phyloP scores from a whole-genome alignment of 352 stramenopile genomes.

The Stramenopiles sp. region DNA sequence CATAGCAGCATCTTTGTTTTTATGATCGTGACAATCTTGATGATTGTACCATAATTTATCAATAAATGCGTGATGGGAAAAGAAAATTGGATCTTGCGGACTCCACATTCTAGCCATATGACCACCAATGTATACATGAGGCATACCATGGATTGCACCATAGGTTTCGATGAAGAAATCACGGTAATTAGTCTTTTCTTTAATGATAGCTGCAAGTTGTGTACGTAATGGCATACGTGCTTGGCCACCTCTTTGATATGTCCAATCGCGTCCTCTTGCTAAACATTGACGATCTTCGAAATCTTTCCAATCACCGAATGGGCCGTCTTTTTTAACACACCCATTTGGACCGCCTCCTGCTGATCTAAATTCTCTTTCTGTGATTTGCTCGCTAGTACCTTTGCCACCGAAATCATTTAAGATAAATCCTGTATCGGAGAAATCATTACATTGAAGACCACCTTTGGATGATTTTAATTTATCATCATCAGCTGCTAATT shows the following conservation, averaged over 20 bases:
- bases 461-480: not conserved
- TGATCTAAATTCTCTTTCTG: no score
- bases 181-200: no score
- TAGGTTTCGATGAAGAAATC: slow-evolving; percentile 11
- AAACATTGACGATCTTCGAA: no score
- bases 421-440: not conserved
- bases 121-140: slow-evolving; percentile 42
- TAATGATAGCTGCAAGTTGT: no score
- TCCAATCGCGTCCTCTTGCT: no score
- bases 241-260: no score
- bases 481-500: not conserved
- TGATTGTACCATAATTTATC: slow-evolving; percentile 57
- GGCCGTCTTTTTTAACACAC: no score
- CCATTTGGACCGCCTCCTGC: no score
- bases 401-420: not conserved
- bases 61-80: slow-evolving; percentile 50
- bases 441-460: slow-evolving; percentile 9
- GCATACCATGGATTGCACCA: slow-evolving; percentile 35
- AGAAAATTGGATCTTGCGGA: slow-evolving; percentile 57
- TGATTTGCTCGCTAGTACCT: no score
- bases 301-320: no score
- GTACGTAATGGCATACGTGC: no score
- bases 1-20: slow-evolving; percentile 26
- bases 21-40: slow-evolving; percentile 43
- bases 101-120: slow-evolving; percentile 40